Base-by-base conservation (phyloP, 345 rosid genomes). In the Citropsis articulata region DNA sequence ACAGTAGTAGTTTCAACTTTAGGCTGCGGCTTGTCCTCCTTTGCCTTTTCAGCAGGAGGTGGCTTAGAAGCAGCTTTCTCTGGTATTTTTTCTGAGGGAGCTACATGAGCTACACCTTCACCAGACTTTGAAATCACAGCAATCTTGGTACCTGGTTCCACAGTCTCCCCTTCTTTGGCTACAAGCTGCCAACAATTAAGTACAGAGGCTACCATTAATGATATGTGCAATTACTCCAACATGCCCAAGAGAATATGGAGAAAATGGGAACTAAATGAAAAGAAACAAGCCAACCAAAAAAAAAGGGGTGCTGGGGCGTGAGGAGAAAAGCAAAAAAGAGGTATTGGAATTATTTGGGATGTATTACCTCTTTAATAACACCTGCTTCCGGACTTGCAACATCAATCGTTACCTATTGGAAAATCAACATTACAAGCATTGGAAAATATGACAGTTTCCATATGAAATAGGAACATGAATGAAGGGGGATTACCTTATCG, bases 151-250 rank as follows among this genome's bases (percentile, higher is more conserved):
- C 98, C 98, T 0, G 99, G 98, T 80, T 92, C 98, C 64, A 97
- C 99, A 45, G 98, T 97, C 55, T 94, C 99, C 19, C 99, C 99
- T 87, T 92, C 99, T 82, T 91, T 94, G 73, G 93, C 99, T 66
- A 93, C 81, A 78, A 88, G 83, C 99, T 94, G 88, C 70, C 30
- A 79, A 56, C 24, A 56, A 30, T 66, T 53, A 50, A 66, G 56
- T 18, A 67, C 55, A 56, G 10, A 55, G 35, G 12, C 38, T 56
- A 76, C 16, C 24, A 55, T 53, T 67, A 76, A 27, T 56, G 19
- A 12, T 28, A 71, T 0, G 50, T 65, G 13, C 45, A 55, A 69
- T 55, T 33, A 27, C 14, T 24, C 38, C 35, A 53, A 66, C 50
- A 57, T 6, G 24, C 48, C 12, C 36, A 42, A 38, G 10, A 19